Evolutionary conservation across 441 rosid genomes (phyloP).

Genomic region (Pelargonium fulgidum): DNA sequence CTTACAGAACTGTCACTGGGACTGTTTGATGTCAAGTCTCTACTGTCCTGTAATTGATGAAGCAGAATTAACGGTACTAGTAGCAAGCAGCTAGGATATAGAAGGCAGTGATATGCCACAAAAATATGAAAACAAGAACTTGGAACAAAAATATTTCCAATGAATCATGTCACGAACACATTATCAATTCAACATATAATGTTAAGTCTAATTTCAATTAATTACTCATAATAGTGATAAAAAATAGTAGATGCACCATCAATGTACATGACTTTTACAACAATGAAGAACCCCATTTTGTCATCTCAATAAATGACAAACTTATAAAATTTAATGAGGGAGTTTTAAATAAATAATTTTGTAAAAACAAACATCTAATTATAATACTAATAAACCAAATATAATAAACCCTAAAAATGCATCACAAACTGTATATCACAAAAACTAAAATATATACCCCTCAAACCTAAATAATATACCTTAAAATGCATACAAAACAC

Average conservation of each 20-base stretch:
- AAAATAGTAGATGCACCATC: neutral
- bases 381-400: too few relatives aligned
- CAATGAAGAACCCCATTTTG: too few relatives aligned
- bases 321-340: too few relatives aligned
- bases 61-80: slow-evolving; percentile 9
- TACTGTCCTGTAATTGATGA: slow-evolving; percentile 52
- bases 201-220: neutral
- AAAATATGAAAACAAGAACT: neutral
- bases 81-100: neutral
- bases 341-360: too few relatives aligned
- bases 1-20: slow-evolving; percentile 90
- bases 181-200: neutral
- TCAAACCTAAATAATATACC: too few relatives aligned
- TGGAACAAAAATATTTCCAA: neutral
- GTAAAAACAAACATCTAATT: too few relatives aligned
- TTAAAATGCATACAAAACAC: too few relatives aligned
- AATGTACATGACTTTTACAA: too few relatives aligned
- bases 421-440: too few relatives aligned
- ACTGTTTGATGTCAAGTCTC: slow-evolving; percentile 59
- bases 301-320: too few relatives aligned
- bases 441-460: too few relatives aligned
- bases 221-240: neutral
- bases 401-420: too few relatives aligned
- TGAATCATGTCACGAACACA: neutral
- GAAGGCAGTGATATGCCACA: slow-evolving; percentile 6